A percentile compares a stretch with the other conserved stretches of the same genome.
These are phyloP conservation scores for Euphorbia celastroides DNA, from an alignment of 441 rosid genomes.

Conservation along the genomic window DNA sequence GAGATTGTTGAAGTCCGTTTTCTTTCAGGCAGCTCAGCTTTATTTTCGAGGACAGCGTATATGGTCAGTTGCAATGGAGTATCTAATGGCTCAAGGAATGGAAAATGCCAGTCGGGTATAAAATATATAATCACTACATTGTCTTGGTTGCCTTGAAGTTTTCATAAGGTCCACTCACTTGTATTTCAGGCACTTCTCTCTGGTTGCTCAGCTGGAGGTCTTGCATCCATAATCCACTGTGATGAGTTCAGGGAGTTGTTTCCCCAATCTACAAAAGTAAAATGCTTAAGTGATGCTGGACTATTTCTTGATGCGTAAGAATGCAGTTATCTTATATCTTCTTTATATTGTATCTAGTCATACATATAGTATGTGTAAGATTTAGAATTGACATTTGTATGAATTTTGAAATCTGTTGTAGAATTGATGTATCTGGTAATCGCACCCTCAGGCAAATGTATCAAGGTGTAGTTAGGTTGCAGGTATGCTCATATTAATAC, in stretches of 20 bases:
- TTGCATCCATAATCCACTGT: slow-evolving; percentile 74
- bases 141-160: background rate
- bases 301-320: slow-evolving; percentile 79
- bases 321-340: slow-evolving; percentile 2
- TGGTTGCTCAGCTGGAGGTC: slow-evolving; percentile 93
- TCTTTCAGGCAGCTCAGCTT: slow-evolving; percentile 38
- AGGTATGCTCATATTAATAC: too few relatives aligned
- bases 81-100: slow-evolving; percentile 77
- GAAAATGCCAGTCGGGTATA: slow-evolving; percentile 55
- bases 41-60: slow-evolving; percentile 87
- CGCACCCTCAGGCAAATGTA: slow-evolving; percentile 38
- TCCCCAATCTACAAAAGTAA: slow-evolving; percentile 53
- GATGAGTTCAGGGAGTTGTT: slow-evolving; percentile 65
- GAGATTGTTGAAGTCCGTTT: background rate
- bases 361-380: background rate
- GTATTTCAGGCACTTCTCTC: slow-evolving; percentile 66
- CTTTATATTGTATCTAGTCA: background rate
- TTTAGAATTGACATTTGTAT: background rate
- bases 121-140: slow-evolving; percentile 1
- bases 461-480: too few relatives aligned
- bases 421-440: slow-evolving; percentile 75
- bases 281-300: slow-evolving; percentile 94
- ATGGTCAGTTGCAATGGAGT: slow-evolving; percentile 83
- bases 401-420: slow-evolving; percentile 23
- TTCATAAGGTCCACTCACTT: background rate